These are phyloP conservation scores for Cyclostephanos invisitatus DNA, from an alignment of 108 stramenopile species.

Conservation along the genomic window DNA sequence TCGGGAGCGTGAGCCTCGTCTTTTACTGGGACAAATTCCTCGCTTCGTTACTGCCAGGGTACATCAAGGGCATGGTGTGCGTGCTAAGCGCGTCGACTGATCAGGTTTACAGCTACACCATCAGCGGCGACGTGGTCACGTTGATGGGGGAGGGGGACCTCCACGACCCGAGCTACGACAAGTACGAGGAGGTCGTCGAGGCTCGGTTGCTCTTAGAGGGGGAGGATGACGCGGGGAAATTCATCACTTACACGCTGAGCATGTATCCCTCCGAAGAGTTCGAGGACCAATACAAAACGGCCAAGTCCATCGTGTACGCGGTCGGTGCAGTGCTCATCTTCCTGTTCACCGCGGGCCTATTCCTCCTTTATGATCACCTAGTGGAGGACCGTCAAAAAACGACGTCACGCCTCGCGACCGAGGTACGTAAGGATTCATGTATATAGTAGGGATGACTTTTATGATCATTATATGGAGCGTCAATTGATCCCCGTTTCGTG, in stretches of 20 bases:
- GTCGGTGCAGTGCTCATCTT: constrained; percentile 52
- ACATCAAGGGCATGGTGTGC: constrained; percentile 54
- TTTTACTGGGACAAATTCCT: constrained; percentile 56
- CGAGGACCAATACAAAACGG: constrained; percentile 46
- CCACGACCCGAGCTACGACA: constrained; percentile 46
- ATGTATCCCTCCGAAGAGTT: constrained; percentile 70
- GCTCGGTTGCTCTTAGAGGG: constrained; percentile 30
- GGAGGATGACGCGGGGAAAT: constrained; percentile 19
- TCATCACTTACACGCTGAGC: constrained; percentile 52
- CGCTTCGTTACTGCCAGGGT: constrained; percentile 37
- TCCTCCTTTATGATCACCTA: constrained; percentile 61
- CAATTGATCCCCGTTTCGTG: too few species aligned
- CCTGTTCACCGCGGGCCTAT: constrained; percentile 52
- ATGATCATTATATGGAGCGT: too few species aligned
- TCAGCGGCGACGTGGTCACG: constrained; percentile 42
- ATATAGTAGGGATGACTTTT: too few species aligned
- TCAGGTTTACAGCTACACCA: constrained; percentile 47
- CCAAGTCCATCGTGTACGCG: constrained; percentile 44
- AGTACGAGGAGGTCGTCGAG: constrained; percentile 11
- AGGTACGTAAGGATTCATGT: too few species aligned
- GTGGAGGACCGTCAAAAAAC: constrained; percentile 58
- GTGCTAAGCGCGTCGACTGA: constrained; percentile 50
- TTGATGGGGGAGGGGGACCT: constrained; percentile 57
- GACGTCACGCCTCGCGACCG: constrained; percentile 28
- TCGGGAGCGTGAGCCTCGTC: constrained; percentile 51